These are phyloP conservation scores for Daldinia concentrica DNA, from an alignment of 495 filamentous ascomycete genomes.

Conservation along the genomic window DNA sequence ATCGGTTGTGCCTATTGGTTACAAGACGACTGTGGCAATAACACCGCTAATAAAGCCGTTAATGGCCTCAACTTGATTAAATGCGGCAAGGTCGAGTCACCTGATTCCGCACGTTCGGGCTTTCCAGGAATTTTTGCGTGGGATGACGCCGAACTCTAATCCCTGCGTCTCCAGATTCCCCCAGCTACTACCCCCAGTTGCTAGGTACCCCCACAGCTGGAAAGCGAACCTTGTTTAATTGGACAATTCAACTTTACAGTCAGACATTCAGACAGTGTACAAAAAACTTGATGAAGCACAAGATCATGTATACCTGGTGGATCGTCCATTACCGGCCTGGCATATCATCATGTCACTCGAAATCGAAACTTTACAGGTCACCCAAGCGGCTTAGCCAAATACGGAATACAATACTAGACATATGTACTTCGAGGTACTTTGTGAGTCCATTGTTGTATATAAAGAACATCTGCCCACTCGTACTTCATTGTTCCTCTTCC, in stretches of 20 bases:
- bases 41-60: neutral
- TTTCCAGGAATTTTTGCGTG: slow-evolving; percentile 22
- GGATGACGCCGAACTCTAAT: slow-evolving; percentile 12
- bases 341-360: slow-evolving; percentile 20
- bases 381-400: slow-evolving; percentile 8
- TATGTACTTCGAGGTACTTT: neutral
- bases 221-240: slow-evolving; percentile 7
- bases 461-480: slow-evolving; percentile 5
- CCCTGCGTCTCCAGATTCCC: slow-evolving; percentile 8
- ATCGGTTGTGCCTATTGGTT: slow-evolving; percentile 3
- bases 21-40: slow-evolving; percentile 19
- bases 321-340: slow-evolving; percentile 20
- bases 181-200: slow-evolving; percentile 9
- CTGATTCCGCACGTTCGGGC: slow-evolving; percentile 18
- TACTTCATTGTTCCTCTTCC: neutral
- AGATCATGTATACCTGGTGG: slow-evolving; percentile 20
- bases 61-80: slow-evolving; percentile 7
- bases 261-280: slow-evolving; percentile 1
- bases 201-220: slow-evolving; percentile 11
- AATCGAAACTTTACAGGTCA: slow-evolving; percentile 7
- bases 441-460: slow-evolving; percentile 17
- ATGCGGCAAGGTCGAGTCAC: slow-evolving; percentile 24
- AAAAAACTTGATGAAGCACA: slow-evolving; percentile 2
- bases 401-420: neutral
- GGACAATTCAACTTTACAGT: slow-evolving; percentile 18